A percentile compares a stretch with the other conserved stretches of the same genome.
Conservation (phyloP, 371 early-diverging fungal genomes). For the Gilbertella persicaria region DNA sequence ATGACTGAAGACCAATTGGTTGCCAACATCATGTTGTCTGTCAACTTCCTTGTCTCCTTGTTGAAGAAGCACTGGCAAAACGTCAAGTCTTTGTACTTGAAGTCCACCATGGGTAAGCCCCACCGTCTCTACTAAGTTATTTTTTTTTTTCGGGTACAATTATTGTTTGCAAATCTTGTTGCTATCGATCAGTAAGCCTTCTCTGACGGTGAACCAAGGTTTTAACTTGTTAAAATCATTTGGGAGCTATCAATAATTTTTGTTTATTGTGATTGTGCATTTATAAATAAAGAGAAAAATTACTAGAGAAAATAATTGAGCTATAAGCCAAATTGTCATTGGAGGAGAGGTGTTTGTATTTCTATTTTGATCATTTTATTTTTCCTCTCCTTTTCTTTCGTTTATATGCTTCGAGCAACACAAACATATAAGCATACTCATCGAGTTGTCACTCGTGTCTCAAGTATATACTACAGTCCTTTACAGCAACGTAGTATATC, state of each 20-base stretch:
- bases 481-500: conserved; percentile 10
- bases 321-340: too few species aligned
- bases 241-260: conserved; percentile 33
- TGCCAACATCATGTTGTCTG: conserved; percentile 96
- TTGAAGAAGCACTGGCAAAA: conserved; percentile 99
- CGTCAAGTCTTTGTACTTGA: conserved; percentile 98
- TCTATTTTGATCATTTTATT: too few species aligned
- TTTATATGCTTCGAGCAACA: too few species aligned
- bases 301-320: too few species aligned
- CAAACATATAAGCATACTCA: too few species aligned
- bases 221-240: conserved; percentile 33
- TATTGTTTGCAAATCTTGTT: conserved; percentile 8
- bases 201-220: conserved; percentile 47
- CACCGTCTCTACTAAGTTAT: conserved; percentile 82
- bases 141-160: not conserved
- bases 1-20: conserved; percentile 96
- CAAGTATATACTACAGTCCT: not conserved
- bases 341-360: too few species aligned
- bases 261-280: not conserved
- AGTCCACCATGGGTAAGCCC: conserved; percentile 97
- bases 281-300: too few species aligned
- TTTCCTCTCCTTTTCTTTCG: too few species aligned
- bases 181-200: not conserved
- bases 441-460: too few species aligned
- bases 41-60: conserved; percentile 97